A percentile compares a stretch with the other conserved stretches of the same genome.
These are phyloP conservation scores for Penicillium sp. DNA, from an alignment of 2,329 filamentous ascomycete genomes.

Conservation along the genomic window DNA sequence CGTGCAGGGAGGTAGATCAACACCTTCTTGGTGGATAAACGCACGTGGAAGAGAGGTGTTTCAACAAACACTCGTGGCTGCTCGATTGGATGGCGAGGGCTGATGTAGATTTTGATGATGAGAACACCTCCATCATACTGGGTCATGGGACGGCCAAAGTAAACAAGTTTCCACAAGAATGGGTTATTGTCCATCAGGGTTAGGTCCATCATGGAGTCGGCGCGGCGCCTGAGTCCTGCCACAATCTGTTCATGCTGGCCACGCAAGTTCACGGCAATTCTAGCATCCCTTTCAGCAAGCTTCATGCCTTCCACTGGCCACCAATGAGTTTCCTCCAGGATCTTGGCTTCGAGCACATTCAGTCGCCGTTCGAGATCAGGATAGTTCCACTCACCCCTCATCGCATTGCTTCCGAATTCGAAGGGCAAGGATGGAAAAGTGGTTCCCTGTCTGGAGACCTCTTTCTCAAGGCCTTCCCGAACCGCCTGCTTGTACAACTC, in stretches of 20 bases:
- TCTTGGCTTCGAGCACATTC: constrained; percentile 62
- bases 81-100: constrained; percentile 80
- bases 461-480: constrained; percentile 53
- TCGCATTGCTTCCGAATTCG: constrained; percentile 71
- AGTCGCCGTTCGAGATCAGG: constrained; percentile 69
- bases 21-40: constrained; percentile 75
- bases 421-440: constrained; percentile 83
- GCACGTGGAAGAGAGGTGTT: constrained; percentile 82
- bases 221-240: constrained; percentile 68
- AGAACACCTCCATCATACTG: constrained; percentile 91
- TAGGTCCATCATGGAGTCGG: constrained; percentile 70
- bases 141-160: constrained; percentile 89
- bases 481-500: constrained; percentile 77
- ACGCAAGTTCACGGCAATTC: constrained; percentile 76
- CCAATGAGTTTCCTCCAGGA: constrained; percentile 67
- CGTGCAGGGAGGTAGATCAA: constrained; percentile 76
- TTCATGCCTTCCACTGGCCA: constrained; percentile 71
- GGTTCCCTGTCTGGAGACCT: constrained; percentile 62
- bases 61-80: constrained; percentile 81
- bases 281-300: constrained; percentile 63
- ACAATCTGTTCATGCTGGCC: constrained; percentile 82
- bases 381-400: constrained; percentile 87
- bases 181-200: constrained; percentile 77
- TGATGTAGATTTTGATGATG: constrained; percentile 74
- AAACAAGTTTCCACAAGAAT: constrained; percentile 83